Percentiles rank a stretch among this genome's conserved stretches.
Evolutionary conservation across 768 basidiomycete genomes (phyloP).

Genomic region (Termitomyces sp.): DNA sequence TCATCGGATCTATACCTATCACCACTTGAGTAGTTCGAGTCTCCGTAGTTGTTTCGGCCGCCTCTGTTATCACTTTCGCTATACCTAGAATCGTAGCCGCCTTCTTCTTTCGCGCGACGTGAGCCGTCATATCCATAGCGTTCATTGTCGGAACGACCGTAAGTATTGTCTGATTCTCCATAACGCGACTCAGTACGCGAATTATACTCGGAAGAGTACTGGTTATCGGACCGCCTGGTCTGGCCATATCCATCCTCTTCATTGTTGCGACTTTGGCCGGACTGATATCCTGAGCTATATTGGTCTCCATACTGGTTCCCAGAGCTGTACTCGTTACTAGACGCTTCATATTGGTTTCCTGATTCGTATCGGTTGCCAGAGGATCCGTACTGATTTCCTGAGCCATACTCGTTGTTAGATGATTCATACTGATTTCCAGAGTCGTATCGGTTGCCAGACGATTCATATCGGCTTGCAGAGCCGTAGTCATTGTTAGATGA

Average conservation of each 20-base stretch:
- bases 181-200: neutral
- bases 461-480: neutral
- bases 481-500: neutral
- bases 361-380: neutral
- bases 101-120: neutral
- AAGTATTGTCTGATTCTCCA: neutral
- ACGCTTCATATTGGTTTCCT: neutral
- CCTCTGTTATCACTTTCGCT: neutral
- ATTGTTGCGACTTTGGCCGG: neutral
- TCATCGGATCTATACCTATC: conserved; percentile 8
- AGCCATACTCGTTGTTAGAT: neutral
- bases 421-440: conserved; percentile 3
- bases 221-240: conserved; percentile 2
- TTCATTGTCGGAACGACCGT: neutral
- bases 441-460: conserved; percentile 5
- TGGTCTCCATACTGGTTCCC: neutral
- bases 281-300: conserved; percentile 2
- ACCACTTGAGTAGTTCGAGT: neutral
- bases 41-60: neutral
- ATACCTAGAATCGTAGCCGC: neutral
- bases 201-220: conserved; percentile 4
- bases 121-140: neutral
- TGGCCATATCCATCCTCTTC: conserved; percentile 5
- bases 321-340: neutral
- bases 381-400: conserved; percentile 4